Conservation (phyloP, 441 rosid species). For the Populus tomentosa region DNA sequence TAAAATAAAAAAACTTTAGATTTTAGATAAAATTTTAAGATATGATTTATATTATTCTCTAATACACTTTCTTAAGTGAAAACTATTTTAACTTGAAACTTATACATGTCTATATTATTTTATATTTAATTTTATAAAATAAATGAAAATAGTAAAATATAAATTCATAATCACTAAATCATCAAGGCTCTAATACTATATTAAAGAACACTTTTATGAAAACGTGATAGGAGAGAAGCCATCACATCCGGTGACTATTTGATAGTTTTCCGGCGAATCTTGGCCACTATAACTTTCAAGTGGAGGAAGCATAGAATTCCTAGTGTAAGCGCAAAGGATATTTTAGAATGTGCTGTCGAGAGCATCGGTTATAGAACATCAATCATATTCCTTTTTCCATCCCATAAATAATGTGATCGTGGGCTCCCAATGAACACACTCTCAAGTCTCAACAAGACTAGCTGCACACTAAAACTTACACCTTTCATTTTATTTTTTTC, state of each 20-base stretch:
- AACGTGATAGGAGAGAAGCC: constrained; percentile 18
- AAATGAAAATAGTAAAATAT: too few relatives aligned
- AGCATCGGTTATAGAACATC: constrained; percentile 38
- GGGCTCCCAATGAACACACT: constrained; percentile 36
- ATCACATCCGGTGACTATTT: constrained; percentile 21
- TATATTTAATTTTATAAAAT: too few relatives aligned
- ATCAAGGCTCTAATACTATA: too few relatives aligned
- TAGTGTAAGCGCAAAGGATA: constrained; percentile 52
- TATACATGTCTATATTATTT: too few relatives aligned
- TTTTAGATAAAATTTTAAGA: too few relatives aligned
- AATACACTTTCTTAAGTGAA: too few relatives aligned
- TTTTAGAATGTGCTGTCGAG: constrained; percentile 79
- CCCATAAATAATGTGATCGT: constrained; percentile 44
- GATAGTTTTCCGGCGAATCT: constrained; percentile 48
- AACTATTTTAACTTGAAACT: too few relatives aligned
- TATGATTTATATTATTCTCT: too few relatives aligned
- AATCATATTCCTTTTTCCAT: constrained; percentile 32
- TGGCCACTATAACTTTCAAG: constrained; percentile 39
- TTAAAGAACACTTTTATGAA: too few relatives aligned
- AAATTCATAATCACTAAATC: too few relatives aligned
- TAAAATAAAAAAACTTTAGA: too few relatives aligned
- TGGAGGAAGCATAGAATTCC: constrained; percentile 59
- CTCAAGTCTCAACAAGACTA: constrained; percentile 16
- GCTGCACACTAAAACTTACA: background rate
- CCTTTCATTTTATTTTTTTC: background rate